Evolutionary conservation across 768 basidiomycete genomes (phyloP).

Genomic region (Tubosaeta sp.): DNA sequence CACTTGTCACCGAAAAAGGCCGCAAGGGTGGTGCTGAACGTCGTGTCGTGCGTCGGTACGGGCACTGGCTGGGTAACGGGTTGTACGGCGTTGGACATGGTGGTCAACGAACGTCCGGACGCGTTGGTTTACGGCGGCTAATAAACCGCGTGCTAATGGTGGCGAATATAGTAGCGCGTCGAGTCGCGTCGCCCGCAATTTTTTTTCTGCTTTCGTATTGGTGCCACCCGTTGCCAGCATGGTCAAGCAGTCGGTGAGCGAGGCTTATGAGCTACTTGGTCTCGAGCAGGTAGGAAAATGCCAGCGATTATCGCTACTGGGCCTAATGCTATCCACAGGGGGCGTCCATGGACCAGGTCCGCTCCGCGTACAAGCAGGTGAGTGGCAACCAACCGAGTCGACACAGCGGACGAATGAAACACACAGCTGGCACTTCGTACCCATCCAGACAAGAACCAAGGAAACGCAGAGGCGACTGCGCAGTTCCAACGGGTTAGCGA

Average conservation of each 20-base stretch:
- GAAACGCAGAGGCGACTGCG: constrained; percentile 58
- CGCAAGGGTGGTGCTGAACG: constrained; percentile 30
- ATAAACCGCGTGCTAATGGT: not conserved
- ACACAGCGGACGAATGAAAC: not conserved
- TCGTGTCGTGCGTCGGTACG: constrained; percentile 5
- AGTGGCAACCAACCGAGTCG: constrained; percentile 6
- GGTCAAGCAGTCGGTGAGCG: constrained; percentile 34
- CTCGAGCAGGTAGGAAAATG: constrained; percentile 44
- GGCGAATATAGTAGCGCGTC: constrained; percentile 25
- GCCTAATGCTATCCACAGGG: constrained; percentile 38
- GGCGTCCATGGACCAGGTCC: constrained; percentile 59
- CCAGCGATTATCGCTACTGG: not conserved
- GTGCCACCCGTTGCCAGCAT: constrained; percentile 23
- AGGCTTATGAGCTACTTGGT: constrained; percentile 45
- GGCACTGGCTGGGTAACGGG: not conserved
- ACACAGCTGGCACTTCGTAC: constrained; percentile 56
- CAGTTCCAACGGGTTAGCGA: constrained; percentile 68
- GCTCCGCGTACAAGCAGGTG: constrained; percentile 67
- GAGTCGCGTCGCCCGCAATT: constrained; percentile 19
- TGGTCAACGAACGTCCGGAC: not conserved
- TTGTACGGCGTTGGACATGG: constrained; percentile 6
- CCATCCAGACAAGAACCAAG: constrained; percentile 76
- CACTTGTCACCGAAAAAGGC: constrained; percentile 62
- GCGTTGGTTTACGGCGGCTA: not conserved
- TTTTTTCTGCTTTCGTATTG: constrained; percentile 6